Evolutionary conservation across 2,329 filamentous ascomycete genomes (phyloP), one percentile per base, ranked within the genome.

Genomic region (Microsporum canis): DNA sequence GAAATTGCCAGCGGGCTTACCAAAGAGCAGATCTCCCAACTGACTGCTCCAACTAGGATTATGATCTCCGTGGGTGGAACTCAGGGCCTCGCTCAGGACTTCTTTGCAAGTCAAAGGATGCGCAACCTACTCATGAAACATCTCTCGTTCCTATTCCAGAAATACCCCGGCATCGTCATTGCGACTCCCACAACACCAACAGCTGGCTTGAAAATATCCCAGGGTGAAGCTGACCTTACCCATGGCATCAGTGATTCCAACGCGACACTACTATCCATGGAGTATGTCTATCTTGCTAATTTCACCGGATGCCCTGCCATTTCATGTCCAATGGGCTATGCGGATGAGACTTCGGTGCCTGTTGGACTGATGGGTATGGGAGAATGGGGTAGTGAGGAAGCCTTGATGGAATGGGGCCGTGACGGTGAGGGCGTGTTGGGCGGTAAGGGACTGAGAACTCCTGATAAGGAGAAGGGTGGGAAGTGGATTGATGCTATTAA

Each of bases 251-350:
- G 81, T 41, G 87, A 96, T 71, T 86, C 81, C 0, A 90, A 94
- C 70, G 78, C 76, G 63, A 85, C 84, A 14, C 77, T 95, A n/a
- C 78, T 82, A 31, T 88, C 83, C 69, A 95, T 96, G 89, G 84
- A 87, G 72, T 96, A 89, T 73, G 85, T 88, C 14, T 95, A 88
- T 82, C 74, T 95, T 39, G 88, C 91, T 5, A 96, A 96, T 73
- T 86, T 90, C 67, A 84, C 80, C 0, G 91, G 91, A 0, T 85
- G 86, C 57, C 91, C 91, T 0, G 84, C 88, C 0, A 82, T 95
- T 10, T 84, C 79, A 53, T 84, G 84, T 39, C 90, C 91, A 0
- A 84, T 88, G 8, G 91, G 89, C 0, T 95, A 91, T 73, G 80
- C 78, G 76, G 83, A 31, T 65, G 69, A 27, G 36, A 61, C 45